Conservation (phyloP, 2,329 filamentous ascomycete genomes). For the Acrocalymma vagum region DNA sequence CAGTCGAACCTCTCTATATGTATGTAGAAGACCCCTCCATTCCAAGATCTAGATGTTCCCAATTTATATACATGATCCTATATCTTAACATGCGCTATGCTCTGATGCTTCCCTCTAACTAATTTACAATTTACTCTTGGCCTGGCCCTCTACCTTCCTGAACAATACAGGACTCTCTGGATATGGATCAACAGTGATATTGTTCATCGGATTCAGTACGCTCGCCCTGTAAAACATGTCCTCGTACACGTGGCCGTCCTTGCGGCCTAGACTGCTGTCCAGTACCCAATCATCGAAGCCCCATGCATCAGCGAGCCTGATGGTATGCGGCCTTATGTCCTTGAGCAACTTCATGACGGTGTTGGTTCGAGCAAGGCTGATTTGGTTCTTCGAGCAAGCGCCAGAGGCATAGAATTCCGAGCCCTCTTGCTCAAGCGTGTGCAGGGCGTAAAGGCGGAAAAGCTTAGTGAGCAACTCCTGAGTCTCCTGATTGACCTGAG, state of each 20-base stretch:
- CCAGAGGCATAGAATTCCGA: constrained; percentile 76
- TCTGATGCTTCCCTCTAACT: too few species aligned
- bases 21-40: too few species aligned
- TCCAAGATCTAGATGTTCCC: too few species aligned
- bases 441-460: constrained; percentile 71
- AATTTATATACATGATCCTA: too few species aligned
- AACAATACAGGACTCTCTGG: constrained; percentile 69
- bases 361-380: constrained; percentile 72
- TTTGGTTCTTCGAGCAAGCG: constrained; percentile 76
- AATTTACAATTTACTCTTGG: constrained; percentile 63
- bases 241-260: constrained; percentile 79
- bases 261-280: constrained; percentile 73
- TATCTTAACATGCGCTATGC: too few species aligned
- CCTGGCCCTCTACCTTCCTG: constrained; percentile 63
- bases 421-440: constrained; percentile 74
- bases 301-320: constrained; percentile 77
- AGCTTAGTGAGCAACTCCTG: constrained; percentile 69
- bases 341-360: constrained; percentile 74
- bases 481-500: constrained; percentile 66
- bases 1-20: too few species aligned
- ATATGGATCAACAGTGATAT: constrained; percentile 76
- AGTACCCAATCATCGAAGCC: constrained; percentile 81
- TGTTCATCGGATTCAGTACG: constrained; percentile 77
- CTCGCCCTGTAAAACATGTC: constrained; percentile 78
- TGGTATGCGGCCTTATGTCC: constrained; percentile 76